Conservation (phyloP, 768 basidiomycete genomes). For the Xerocomus spinulosus region DNA sequence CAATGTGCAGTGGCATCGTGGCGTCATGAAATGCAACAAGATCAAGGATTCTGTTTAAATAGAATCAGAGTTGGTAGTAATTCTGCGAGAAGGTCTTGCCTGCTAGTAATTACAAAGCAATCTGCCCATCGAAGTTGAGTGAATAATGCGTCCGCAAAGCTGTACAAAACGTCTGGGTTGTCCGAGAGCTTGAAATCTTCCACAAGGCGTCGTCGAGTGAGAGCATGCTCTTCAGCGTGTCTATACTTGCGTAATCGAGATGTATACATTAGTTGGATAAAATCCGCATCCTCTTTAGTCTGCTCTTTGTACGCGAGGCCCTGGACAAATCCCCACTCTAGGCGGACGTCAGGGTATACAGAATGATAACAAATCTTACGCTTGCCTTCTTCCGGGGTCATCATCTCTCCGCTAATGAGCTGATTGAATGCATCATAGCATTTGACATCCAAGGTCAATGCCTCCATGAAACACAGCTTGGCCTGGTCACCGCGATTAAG, state of each 20-base stretch:
- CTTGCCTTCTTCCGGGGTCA: slow-evolving; percentile 92
- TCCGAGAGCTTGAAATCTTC: slow-evolving; percentile 81
- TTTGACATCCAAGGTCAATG: slow-evolving; percentile 89
- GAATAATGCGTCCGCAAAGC: slow-evolving; percentile 88
- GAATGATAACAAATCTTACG: not conserved
- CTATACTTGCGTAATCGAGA: slow-evolving; percentile 88
- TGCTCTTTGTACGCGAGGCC: slow-evolving; percentile 78
- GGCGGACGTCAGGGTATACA: slow-evolving; percentile 3
- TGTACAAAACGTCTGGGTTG: slow-evolving; percentile 89
- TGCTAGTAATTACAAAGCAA: slow-evolving; percentile 82
- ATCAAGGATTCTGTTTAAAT: slow-evolving; percentile 64
- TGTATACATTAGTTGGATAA: slow-evolving; percentile 90
- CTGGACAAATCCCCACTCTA: slow-evolving; percentile 97
- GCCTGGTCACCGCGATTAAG: slow-evolving; percentile 87
- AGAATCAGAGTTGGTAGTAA: not conserved
- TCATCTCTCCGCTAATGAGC: slow-evolving; percentile 89
- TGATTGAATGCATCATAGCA: slow-evolving; percentile 96
- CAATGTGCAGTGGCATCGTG: slow-evolving; percentile 91
- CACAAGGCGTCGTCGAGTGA: slow-evolving; percentile 73
- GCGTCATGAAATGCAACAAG: slow-evolving; percentile 82
- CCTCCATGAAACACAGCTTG: slow-evolving; percentile 94
- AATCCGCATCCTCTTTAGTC: slow-evolving; percentile 82
- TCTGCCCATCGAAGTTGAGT: slow-evolving; percentile 90
- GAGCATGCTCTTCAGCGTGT: slow-evolving; percentile 75
- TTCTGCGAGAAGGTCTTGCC: slow-evolving; percentile 38